Percentiles rank a stretch among this genome's conserved stretches.
These are phyloP conservation scores for Phtheirospermum japonicum DNA, from an alignment of 257 asterid genomes.

Conservation along the genomic window DNA sequence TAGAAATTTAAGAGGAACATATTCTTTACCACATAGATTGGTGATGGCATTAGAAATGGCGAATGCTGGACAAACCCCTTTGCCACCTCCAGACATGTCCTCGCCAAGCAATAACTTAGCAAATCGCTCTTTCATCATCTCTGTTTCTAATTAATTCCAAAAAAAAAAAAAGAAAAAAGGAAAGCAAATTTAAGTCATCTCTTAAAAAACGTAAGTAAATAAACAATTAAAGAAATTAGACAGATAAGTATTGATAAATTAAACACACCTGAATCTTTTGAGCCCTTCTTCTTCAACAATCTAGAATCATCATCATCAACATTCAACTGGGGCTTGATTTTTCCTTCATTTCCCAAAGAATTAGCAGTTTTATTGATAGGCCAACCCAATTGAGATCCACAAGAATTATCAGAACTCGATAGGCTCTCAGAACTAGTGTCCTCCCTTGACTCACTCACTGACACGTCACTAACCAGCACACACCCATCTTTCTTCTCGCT, in stretches of 20 bases:
- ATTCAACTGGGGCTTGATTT: conserved; percentile 28
- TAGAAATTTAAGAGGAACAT: not conserved
- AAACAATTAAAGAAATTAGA: no score
- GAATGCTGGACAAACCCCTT: conserved; percentile 80
- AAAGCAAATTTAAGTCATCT: no score
- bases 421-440: conserved; percentile 43
- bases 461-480: conserved; percentile 45
- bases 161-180: not conserved
- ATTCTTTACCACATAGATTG: conserved; percentile 63
- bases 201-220: not conserved
- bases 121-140: conserved; percentile 84
- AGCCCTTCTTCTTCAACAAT: conserved; percentile 39
- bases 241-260: not conserved
- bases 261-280: conserved; percentile 51
- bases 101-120: conserved; percentile 83
- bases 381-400: conserved; percentile 56
- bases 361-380: conserved; percentile 53
- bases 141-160: conserved; percentile 43
- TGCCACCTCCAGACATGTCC: conserved; percentile 93
- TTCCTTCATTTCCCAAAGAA: conserved; percentile 28
- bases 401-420: conserved; percentile 51
- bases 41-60: conserved; percentile 88
- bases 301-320: conserved; percentile 19
- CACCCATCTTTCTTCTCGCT: conserved; percentile 34
- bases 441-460: conserved; percentile 36